A percentile compares a stretch with the other conserved stretches of the same genome.
phyloP scores from a whole-genome alignment of 352 stramenopile species.

The Pythium utonaiense region DNA sequence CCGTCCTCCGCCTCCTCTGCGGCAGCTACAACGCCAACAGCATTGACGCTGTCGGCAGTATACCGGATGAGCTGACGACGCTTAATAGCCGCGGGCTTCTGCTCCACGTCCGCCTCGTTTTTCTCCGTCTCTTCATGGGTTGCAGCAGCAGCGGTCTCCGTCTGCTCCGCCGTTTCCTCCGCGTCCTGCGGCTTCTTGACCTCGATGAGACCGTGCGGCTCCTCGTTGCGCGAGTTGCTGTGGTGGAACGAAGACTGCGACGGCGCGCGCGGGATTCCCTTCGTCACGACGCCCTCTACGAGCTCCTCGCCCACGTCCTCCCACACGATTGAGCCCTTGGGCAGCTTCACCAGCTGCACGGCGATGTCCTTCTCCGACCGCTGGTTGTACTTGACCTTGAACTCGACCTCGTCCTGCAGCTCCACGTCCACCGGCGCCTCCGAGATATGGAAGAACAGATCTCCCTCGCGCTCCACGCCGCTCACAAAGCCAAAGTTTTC shows the following conservation, averaged over 20 bases:
- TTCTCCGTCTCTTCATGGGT: neutral
- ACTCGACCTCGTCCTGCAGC: conserved; percentile 72
- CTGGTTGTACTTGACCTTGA: conserved; percentile 68
- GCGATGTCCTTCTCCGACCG: conserved; percentile 73
- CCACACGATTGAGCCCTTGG: conserved; percentile 72
- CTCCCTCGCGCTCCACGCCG: conserved; percentile 58
- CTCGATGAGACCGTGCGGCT: conserved; percentile 46
- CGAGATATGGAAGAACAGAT: conserved; percentile 82
- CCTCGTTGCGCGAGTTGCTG: conserved; percentile 33
- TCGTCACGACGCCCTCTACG: conserved; percentile 59
- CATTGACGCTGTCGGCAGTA: conserved; percentile 44
- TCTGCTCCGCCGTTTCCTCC: conserved; percentile 1
- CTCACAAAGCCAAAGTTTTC: conserved; percentile 39
- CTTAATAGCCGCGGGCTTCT: conserved; percentile 22
- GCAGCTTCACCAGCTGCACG: conserved; percentile 53
- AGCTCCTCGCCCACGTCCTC: conserved; percentile 62
- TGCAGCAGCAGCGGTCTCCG: conserved; percentile 6
- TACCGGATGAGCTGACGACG: conserved; percentile 44
- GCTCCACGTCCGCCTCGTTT: conserved; percentile 10
- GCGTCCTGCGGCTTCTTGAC: conserved; percentile 11
- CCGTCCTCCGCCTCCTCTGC: conserved; percentile 11
- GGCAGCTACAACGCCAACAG: neutral
- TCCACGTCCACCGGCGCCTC: conserved; percentile 67
- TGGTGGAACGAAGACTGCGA: conserved; percentile 26
- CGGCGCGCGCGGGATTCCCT: conserved; percentile 40